Conservation (phyloP, 2,329 filamentous ascomycete genomes). For the Moelleriella libera region DNA sequence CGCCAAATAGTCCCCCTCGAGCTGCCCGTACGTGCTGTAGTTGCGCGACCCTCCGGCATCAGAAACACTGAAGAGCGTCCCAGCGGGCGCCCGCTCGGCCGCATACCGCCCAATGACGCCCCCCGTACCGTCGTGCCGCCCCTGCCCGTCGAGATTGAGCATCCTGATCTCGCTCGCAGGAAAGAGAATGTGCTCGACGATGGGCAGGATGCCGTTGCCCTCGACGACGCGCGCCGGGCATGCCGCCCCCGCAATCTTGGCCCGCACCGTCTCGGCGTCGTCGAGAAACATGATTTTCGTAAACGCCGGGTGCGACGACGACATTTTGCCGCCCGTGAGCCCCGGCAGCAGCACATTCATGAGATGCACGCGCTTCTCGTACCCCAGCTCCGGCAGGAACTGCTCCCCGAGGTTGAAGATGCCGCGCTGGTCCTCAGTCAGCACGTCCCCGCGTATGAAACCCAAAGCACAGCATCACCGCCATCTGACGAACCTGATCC, state of each 20-base stretch:
- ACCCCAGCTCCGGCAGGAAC: constrained; percentile 1
- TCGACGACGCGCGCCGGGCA: neutral
- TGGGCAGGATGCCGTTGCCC: constrained; percentile 1
- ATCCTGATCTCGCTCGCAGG: neutral
- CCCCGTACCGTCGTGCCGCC: neutral
- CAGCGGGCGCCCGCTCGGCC: neutral
- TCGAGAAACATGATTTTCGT: constrained; percentile 1
- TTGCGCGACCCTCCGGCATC: neutral
- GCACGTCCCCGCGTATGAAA: no score
- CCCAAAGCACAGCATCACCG: no score
- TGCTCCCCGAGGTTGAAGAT: constrained; percentile 1
- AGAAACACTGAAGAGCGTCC: neutral
- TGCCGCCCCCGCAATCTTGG: neutral
- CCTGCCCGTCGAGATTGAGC: neutral
- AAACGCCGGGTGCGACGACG: neutral
- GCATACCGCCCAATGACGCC: neutral
- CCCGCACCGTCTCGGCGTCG: neutral
- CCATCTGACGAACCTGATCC: neutral
- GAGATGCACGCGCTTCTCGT: constrained; percentile 1
- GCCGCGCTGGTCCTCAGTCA: neutral
- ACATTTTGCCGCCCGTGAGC: constrained; percentile 2
- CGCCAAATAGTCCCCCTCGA: neutral
- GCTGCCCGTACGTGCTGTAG: constrained; percentile 1
- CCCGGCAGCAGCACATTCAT: constrained; percentile 1
- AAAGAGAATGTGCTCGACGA: constrained; percentile 2